These are phyloP conservation scores for Beauveria caledonica DNA, from an alignment of 2,329 filamentous ascomycete species.

Conservation along the genomic window DNA sequence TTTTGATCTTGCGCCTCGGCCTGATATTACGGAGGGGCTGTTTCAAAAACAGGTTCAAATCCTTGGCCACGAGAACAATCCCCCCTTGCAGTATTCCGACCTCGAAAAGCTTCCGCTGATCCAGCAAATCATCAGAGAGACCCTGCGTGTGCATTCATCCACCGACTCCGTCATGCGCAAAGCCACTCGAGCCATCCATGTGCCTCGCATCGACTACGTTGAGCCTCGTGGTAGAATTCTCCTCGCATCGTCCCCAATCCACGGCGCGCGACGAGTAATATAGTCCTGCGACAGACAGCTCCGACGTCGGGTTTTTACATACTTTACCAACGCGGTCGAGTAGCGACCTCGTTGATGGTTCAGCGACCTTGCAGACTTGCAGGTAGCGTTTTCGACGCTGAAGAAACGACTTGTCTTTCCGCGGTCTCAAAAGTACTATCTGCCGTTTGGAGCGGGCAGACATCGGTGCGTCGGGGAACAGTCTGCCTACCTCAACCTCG, in stretches of 20 bases:
- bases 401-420: constrained; percentile 21
- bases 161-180: constrained; percentile 68
- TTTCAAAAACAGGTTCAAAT: constrained; percentile 56
- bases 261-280: constrained; percentile 43
- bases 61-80: constrained; percentile 30
- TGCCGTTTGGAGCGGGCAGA: constrained; percentile 65
- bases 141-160: constrained; percentile 60
- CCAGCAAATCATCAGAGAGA: constrained; percentile 54
- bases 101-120: not conserved
- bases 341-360: constrained; percentile 27
- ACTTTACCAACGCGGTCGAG: constrained; percentile 38
- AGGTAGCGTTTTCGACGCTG: constrained; percentile 12
- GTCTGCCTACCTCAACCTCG: constrained; percentile 63
- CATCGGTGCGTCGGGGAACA: constrained; percentile 71
- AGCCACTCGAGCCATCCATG: constrained; percentile 57
- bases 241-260: constrained; percentile 36
- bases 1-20: constrained; percentile 61
- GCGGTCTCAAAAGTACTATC: constrained; percentile 34
- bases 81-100: not conserved
- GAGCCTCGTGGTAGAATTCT: constrained; percentile 42
- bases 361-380: constrained; percentile 1
- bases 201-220: constrained; percentile 47
- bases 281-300: too few species aligned
- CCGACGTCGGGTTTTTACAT: too few species aligned
- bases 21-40: constrained; percentile 61